phyloP scores from a whole-genome alignment of 306 rosid genomes.

The Canavalia ensiformis region DNA sequence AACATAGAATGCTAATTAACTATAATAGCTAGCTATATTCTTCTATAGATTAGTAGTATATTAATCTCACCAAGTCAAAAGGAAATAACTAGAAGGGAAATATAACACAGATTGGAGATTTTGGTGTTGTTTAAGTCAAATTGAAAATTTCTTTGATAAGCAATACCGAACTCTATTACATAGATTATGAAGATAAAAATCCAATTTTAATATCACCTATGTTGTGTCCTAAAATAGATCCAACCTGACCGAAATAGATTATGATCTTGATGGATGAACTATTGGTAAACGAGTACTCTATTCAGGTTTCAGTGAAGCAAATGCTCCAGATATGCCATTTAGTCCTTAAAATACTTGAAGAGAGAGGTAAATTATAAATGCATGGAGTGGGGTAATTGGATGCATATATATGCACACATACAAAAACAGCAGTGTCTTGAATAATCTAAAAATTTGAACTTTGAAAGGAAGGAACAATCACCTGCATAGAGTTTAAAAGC shows the following conservation, averaged over 20 bases:
- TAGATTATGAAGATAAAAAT: too few relatives aligned
- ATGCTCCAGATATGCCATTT: constrained; percentile 5
- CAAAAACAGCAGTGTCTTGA: not conserved
- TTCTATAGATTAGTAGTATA: not conserved
- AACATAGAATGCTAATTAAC: not conserved
- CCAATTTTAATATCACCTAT: too few relatives aligned
- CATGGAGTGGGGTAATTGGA: not conserved
- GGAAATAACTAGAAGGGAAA: not conserved
- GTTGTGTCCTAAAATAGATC: not conserved
- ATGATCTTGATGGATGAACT: not conserved
- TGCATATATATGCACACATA: not conserved
- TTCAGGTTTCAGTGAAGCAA: not conserved
- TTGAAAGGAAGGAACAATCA: not conserved
- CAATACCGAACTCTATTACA: too few relatives aligned
- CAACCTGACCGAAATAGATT: constrained; percentile 9
- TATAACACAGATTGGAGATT: not conserved
- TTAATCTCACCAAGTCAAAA: not conserved
- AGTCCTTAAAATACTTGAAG: not conserved
- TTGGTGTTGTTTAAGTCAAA: too few relatives aligned
- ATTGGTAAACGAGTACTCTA: constrained; percentile 17
- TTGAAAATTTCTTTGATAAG: too few relatives aligned
- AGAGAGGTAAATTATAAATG: not conserved
- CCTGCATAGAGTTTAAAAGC: not conserved
- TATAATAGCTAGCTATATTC: not conserved
- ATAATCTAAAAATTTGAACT: not conserved